A percentile compares a stretch with the other conserved stretches of the same genome.
Evolutionary conservation across 805 yeast species (phyloP).

Genomic region (Saccharomyces kudriavzevii): DNA sequence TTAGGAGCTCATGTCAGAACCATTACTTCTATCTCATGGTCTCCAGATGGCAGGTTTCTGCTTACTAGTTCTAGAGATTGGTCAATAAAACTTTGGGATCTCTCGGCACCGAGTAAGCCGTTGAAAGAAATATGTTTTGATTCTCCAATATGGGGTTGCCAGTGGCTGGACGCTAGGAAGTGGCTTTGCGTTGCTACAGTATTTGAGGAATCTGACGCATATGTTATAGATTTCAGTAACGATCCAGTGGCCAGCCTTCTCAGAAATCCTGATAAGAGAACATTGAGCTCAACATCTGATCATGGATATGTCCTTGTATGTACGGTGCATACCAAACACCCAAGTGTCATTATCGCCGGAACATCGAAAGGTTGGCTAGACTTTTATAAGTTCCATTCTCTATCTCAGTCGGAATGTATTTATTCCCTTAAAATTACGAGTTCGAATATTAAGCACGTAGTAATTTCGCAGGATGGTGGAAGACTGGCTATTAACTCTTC

Average conservation of each 20-base stretch:
- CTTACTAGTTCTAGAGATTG: constrained; percentile 75
- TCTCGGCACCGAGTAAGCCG: constrained; percentile 35
- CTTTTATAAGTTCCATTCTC: constrained; percentile 30
- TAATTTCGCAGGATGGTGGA: constrained; percentile 49
- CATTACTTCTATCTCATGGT: constrained; percentile 71
- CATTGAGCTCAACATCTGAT: constrained; percentile 5
- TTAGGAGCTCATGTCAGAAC: constrained; percentile 63
- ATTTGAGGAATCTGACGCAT: constrained; percentile 50
- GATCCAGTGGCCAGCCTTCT: constrained; percentile 1
- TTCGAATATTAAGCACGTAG: constrained; percentile 63
- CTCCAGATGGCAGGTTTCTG: constrained; percentile 58
- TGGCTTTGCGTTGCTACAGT: constrained; percentile 52
- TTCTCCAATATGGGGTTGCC: constrained; percentile 61
- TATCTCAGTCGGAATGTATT: constrained; percentile 28
- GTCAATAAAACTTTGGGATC: constrained; percentile 75
- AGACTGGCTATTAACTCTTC: constrained; percentile 69
- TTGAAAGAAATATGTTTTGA: constrained; percentile 45
- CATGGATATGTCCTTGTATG: constrained; percentile 24
- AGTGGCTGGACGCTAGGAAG: constrained; percentile 16
- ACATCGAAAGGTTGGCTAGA: constrained; percentile 75
- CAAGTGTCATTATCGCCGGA: constrained; percentile 55
- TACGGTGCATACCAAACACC: constrained; percentile 25
- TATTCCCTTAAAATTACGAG: constrained; percentile 51
- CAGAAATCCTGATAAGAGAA: not conserved
- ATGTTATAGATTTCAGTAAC: constrained; percentile 15